Evolutionary conservation across 2,329 filamentous ascomycete species (phyloP).

Genomic region (Penicillium hordei): DNA sequence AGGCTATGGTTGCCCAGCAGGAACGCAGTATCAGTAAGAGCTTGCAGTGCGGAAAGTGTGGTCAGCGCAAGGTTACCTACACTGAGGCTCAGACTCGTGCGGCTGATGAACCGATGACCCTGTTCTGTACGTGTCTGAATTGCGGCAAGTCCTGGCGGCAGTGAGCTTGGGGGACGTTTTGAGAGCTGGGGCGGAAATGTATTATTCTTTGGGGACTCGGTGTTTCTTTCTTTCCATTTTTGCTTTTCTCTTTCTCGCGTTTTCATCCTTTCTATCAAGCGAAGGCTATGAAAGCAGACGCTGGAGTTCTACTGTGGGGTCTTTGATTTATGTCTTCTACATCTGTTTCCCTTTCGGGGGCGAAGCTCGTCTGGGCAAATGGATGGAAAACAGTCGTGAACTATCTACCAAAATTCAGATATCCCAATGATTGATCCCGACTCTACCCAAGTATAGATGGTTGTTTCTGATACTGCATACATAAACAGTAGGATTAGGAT

Average conservation of each 20-base stretch:
- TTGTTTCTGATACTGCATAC: not conserved
- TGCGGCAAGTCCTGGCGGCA: constrained; percentile 51
- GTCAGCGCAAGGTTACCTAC: constrained; percentile 91
- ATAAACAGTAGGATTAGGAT: not conserved
- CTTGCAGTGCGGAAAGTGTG: constrained; percentile 87
- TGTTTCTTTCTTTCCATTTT: constrained; percentile 7
- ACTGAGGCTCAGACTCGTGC: constrained; percentile 91
- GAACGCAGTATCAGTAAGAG: constrained; percentile 88
- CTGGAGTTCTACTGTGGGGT: constrained; percentile 13
- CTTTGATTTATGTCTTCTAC: not conserved
- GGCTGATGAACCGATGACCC: constrained; percentile 79
- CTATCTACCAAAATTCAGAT: constrained; percentile 4
- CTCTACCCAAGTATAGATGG: not conserved
- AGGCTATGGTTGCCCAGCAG: constrained; percentile 88
- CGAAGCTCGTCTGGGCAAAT: not conserved
- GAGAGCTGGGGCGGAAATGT: constrained; percentile 9
- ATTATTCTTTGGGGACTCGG: constrained; percentile 17
- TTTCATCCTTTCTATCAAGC: constrained; percentile 4
- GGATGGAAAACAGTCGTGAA: not conserved
- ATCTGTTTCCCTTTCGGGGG: not conserved
- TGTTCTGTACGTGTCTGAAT: constrained; percentile 51
- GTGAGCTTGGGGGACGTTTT: constrained; percentile 20
- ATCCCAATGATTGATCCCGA: not conserved
- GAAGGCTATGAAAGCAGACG: constrained; percentile 1
- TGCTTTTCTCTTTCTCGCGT: constrained; percentile 4